Evolutionary conservation across 495 filamentous ascomycete species (phyloP).

Genomic region (Penicillium flavigenum): DNA sequence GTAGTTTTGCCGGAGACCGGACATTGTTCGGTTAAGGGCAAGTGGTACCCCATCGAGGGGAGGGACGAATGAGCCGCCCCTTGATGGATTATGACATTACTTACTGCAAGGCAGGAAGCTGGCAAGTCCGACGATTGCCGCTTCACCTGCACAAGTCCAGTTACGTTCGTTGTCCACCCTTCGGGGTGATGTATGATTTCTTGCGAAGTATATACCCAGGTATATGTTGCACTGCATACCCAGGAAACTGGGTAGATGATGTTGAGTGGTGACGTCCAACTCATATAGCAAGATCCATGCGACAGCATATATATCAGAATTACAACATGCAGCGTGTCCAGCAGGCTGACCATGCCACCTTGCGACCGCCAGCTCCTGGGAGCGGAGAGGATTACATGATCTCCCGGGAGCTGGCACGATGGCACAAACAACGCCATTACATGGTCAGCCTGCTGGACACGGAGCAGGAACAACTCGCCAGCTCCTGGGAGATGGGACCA

Average conservation of each 20-base stretch:
- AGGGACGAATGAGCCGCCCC: constrained; percentile 9
- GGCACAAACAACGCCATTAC: background rate
- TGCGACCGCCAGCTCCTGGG: background rate
- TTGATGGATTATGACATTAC: background rate
- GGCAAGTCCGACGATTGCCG: constrained; percentile 3
- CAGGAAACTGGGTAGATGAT: background rate
- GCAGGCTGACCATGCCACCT: background rate
- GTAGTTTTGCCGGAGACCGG: constrained; percentile 1
- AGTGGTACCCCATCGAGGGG: background rate
- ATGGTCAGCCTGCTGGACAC: background rate
- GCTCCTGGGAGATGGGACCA: background rate
- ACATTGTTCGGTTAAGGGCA: background rate
- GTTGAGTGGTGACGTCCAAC: background rate
- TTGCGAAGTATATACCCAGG: background rate
- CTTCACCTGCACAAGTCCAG: background rate
- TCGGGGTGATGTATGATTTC: background rate
- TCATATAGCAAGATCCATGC: no score
- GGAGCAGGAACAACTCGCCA: background rate
- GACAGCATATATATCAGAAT: background rate
- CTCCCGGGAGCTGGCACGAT: background rate
- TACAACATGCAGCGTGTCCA: background rate
- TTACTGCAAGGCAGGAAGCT: background rate
- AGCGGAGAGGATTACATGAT: background rate
- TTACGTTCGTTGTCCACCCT: background rate
- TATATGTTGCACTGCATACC: background rate